phyloP scores from a whole-genome alignment of 208 protist genomes.

The Acanthamoeba triangularis region DNA sequence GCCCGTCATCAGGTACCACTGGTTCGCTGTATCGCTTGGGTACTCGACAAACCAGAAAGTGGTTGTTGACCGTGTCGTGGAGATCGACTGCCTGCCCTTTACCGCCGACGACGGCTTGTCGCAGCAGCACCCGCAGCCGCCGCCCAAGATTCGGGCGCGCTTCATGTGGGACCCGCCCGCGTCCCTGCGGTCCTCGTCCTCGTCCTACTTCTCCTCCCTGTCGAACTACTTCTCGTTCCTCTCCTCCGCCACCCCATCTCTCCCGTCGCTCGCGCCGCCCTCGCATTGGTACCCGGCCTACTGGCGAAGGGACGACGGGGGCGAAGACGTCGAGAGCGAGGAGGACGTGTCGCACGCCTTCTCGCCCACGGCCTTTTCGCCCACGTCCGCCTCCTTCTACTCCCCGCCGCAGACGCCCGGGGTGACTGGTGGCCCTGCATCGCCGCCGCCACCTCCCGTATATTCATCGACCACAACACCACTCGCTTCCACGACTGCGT shows the following conservation, averaged over 20 bases:
- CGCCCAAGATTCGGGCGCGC: not conserved
- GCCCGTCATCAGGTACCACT: not conserved
- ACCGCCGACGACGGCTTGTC: not conserved
- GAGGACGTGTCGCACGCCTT: not conserved
- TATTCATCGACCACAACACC: not conserved
- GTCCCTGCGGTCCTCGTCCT: not conserved
- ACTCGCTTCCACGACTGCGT: not conserved
- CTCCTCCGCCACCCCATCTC: not conserved
- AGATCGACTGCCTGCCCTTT: not conserved
- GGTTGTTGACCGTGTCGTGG: not conserved
- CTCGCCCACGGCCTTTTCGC: conserved; percentile 26
- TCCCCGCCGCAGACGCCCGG: not conserved
- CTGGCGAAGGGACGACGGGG: not conserved
- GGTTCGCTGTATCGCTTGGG: conserved; percentile 5
- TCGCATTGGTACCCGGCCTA: conserved; percentile 2
- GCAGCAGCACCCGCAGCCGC: not conserved
- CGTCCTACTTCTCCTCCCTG: not conserved
- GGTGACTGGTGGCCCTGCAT: not conserved
- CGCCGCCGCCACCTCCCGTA: not conserved
- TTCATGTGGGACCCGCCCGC: conserved; percentile 27
- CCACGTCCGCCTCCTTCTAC: conserved; percentile 3
- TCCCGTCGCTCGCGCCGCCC: not conserved
- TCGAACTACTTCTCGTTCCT: conserved; percentile 5
- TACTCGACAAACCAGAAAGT: conserved; percentile 27
- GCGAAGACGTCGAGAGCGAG: not conserved